Evolutionary conservation across 2,329 filamentous ascomycete genomes (phyloP).

Genomic region (Salinomyces thailandicus): DNA sequence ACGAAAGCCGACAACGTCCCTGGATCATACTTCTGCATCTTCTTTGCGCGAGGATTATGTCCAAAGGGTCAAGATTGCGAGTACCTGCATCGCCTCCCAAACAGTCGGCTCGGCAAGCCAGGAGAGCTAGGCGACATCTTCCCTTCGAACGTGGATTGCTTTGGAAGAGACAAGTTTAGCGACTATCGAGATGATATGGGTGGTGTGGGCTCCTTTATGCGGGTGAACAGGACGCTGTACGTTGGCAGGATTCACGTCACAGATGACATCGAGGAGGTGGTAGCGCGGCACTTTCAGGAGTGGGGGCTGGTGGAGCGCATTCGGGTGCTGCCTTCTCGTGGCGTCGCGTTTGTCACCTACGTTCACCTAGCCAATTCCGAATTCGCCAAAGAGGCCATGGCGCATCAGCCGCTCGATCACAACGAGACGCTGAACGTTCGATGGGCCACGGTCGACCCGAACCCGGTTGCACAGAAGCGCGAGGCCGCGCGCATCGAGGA

Average conservation of each 20-base stretch:
- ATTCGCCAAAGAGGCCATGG: slow-evolving; percentile 79
- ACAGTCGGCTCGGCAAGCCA: slow-evolving; percentile 29
- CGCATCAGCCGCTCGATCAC: slow-evolving; percentile 83
- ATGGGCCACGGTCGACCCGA: slow-evolving; percentile 95
- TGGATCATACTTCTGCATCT: slow-evolving; percentile 81
- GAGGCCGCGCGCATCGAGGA: slow-evolving; percentile 86
- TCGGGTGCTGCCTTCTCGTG: slow-evolving; percentile 75
- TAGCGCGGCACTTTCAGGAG: slow-evolving; percentile 88
- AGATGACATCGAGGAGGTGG: slow-evolving; percentile 94
- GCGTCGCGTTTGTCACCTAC: slow-evolving; percentile 93
- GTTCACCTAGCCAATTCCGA: slow-evolving; percentile 79
- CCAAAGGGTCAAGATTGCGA: slow-evolving; percentile 88
- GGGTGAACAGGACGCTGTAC: slow-evolving; percentile 89
- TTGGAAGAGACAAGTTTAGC: slow-evolving; percentile 81
- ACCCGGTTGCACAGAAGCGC: slow-evolving; percentile 85
- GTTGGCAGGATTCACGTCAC: slow-evolving; percentile 88
- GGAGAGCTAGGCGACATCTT: slow-evolving; percentile 67
- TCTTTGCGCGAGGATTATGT: slow-evolving; percentile 72
- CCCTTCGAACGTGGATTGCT: slow-evolving; percentile 90
- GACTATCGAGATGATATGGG: slow-evolving; percentile 98
- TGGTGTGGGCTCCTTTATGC: slow-evolving; percentile 85
- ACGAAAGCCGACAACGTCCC: slow-evolving; percentile 40
- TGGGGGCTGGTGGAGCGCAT: slow-evolving; percentile 87
- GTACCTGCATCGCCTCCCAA: slow-evolving; percentile 82
- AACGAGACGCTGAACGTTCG: slow-evolving; percentile 88